Base-by-base conservation (phyloP, 2,329 filamentous ascomycete genomes). In the Xylaria digitata region DNA sequence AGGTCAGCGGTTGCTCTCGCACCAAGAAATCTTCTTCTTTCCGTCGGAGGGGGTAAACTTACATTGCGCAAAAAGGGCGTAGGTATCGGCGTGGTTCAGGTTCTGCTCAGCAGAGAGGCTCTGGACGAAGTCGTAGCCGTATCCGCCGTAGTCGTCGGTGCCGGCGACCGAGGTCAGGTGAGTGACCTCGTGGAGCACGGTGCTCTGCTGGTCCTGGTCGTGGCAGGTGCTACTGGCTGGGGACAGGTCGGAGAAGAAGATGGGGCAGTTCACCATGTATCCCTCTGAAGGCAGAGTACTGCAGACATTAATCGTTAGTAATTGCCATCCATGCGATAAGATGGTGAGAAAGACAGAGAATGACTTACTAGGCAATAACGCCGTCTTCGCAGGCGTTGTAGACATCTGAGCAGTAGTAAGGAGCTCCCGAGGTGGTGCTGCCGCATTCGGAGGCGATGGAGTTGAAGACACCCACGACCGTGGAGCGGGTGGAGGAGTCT, bases 181-280 rank as follows among this genome's bases (percentile, higher is more conserved):
- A 6, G 89, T 90, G 69, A 84, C 81, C 81, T 92, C 89, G 74
- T 92, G 89, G 9, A 92, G 76, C 26, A 84, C 83, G 13, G 89
- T 91, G 11, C 84, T 89, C 2, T 86, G 86, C 78, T 89, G 86
- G 73, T 91, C 89, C 78, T 91, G 89, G 2, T 73, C 83, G 74
- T 91, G 87, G 80, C 90, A 92, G 0, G 75, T 76, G 6, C 72
- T 72, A 7, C 83, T 79, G 21, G 87, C 66, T 1, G 82, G 80
- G 0, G 85, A 80, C 5, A 91, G 81, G 15, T 76, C 78, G 46
- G 74, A 83, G 80, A 89, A 91, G 78, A 85, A 89, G 21, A 87
- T 76, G 11, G 83, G 81, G 78, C 89, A 91, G 80, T 90, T 89
- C 60, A 85, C 86, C 77, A 90, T 86, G 74, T 84, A 80, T 75